These are phyloP conservation scores for Candida nemodendra DNA, from an alignment of 805 yeast genomes.

Conservation along the genomic window DNA sequence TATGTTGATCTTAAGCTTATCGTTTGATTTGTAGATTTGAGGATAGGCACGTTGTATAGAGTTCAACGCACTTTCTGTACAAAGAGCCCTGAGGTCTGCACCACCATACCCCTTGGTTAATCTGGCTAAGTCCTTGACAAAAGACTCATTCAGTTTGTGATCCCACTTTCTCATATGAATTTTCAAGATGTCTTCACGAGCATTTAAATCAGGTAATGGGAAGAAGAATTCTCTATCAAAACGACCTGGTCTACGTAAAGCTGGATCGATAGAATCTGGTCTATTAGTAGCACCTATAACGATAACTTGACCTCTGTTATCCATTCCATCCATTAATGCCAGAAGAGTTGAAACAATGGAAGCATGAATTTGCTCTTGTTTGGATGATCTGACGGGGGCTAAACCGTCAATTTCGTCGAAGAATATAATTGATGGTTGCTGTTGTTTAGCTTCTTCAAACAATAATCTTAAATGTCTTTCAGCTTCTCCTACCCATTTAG, in stretches of 20 bases:
- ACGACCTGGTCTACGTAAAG: slow-evolving; percentile 93
- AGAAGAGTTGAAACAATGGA: slow-evolving; percentile 92
- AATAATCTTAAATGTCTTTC: slow-evolving; percentile 87
- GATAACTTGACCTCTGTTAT: slow-evolving; percentile 95
- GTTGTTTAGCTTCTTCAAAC: slow-evolving; percentile 94
- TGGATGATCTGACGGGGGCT: slow-evolving; percentile 96
- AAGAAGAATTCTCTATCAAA: slow-evolving; percentile 96
- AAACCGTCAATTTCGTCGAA: slow-evolving; percentile 98
- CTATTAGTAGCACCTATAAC: slow-evolving; percentile 98
- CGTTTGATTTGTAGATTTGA: slow-evolving; percentile 77
- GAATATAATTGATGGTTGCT: slow-evolving; percentile 93
- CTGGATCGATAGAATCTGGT: slow-evolving; percentile 98
- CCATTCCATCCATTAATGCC: slow-evolving; percentile 99
- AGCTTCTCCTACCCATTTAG: slow-evolving; percentile 99
- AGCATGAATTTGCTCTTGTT: slow-evolving; percentile 98
- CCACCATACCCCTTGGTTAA: slow-evolving; percentile 97
- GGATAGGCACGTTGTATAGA: slow-evolving; percentile 92
- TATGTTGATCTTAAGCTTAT: slow-evolving; percentile 74
- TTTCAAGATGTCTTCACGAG: slow-evolving; percentile 73
- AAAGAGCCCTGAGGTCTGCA: slow-evolving; percentile 90
- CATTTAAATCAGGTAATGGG: slow-evolving; percentile 81
- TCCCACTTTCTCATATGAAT: slow-evolving; percentile 91
- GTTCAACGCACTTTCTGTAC: slow-evolving; percentile 93
- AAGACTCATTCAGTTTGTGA: slow-evolving; percentile 60
- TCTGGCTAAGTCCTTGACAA: slow-evolving; percentile 66